Base-by-base conservation (phyloP, 1,284 basidiomycete species). In the Leccinum fuscescens region DNA sequence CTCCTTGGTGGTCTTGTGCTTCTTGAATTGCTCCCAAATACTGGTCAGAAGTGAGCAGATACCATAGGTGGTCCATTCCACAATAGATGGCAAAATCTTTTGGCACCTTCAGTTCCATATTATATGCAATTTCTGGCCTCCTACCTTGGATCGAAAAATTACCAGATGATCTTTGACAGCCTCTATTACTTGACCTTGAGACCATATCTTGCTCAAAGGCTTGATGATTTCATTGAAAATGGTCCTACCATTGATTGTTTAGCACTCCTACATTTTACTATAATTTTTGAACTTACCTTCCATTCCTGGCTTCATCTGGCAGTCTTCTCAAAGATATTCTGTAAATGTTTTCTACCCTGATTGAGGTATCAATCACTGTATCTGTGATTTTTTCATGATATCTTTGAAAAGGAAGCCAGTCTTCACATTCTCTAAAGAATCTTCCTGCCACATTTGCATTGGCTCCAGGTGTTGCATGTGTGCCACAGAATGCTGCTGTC, bases 41-140 rank as follows among this genome's bases (percentile, higher is more conserved):
- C 1, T n/a, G 4, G 42, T 48, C 14, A 61, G 6, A 4, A 58
- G 8, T 2, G 48, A 17, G 17, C 52, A 58, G 2, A 61, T 4
- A 0, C 56, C 53, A 44, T n/a, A 61, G 1, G 48, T 52, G 4
- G 57, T 61, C 60, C 60, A 61, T 29, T 61, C 46, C 24, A 51
- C 46, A 6, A 59, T n/a, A 0, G 17, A 15, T 2, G 57, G 54
- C 6, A 59, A 12, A 5, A 61, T 44, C 60, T 58, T 17, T 17
- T 20, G 14, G 3, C 5, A 4, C 37, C 15, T 4, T 37, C 37
- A 37, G 37, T 37, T 37, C 2, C 7, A 15, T 37, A 14, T 37
- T 37, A 37, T 37, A 37, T 37, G 3, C 6, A 37, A 15, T 15
- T 37, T n/a, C 35, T 37, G 4, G 15, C 7, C 15, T 37, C 37